Conservation (phyloP, 108 stramenopile genomes). For the Cyclotella sp. region DNA sequence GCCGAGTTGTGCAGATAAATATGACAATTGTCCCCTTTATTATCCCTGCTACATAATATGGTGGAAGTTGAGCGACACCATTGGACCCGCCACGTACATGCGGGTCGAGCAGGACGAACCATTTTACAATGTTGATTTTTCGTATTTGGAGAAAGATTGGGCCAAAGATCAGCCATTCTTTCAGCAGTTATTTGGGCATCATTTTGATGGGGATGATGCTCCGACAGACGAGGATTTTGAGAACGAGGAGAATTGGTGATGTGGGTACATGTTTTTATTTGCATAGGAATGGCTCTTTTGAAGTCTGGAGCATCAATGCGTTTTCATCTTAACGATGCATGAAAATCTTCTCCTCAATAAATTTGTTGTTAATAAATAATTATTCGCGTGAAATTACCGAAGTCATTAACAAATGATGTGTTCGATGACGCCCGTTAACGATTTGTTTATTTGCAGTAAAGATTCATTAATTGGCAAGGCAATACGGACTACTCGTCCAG, state of each 20-base stretch:
- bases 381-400: too few relatives aligned
- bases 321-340: too few relatives aligned
- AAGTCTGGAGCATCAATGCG: too few relatives aligned
- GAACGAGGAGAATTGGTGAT: conserved; percentile 52
- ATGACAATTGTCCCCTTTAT: conserved; percentile 56
- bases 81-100: conserved; percentile 60
- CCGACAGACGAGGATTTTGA: conserved; percentile 54
- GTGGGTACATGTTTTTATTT: not conserved
- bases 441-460: too few relatives aligned
- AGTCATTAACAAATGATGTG: too few relatives aligned
- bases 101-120: conserved; percentile 55
- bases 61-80: conserved; percentile 65
- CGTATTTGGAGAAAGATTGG: conserved; percentile 37
- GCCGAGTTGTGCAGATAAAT: conserved; percentile 46
- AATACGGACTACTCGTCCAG: too few relatives aligned
- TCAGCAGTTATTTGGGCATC: conserved; percentile 61
- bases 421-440: too few relatives aligned
- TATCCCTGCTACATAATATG: conserved; percentile 68
- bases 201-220: conserved; percentile 55
- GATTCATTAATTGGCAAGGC: too few relatives aligned
- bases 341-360: too few relatives aligned
- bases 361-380: too few relatives aligned
- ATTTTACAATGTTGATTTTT: conserved; percentile 51
- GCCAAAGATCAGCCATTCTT: conserved; percentile 34
- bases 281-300: too few relatives aligned